These are phyloP conservation scores for Penicillium sp. DNA, from an alignment of 2,329 filamentous ascomycete genomes.

Conservation along the genomic window DNA sequence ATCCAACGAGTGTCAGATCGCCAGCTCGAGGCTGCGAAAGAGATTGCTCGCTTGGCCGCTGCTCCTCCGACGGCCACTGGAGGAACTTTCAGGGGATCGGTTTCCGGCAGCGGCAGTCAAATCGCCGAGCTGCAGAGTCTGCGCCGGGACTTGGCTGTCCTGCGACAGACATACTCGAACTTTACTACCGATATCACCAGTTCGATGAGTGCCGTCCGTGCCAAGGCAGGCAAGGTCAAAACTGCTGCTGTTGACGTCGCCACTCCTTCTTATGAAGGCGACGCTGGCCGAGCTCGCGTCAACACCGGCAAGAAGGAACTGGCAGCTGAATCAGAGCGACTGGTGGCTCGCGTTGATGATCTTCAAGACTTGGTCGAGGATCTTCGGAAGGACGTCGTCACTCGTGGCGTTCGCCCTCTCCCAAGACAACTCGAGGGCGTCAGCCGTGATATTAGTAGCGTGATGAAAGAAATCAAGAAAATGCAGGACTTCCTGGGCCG, in stretches of 20 bases:
- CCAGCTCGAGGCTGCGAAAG: slow-evolving; percentile 83
- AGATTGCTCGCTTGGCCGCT: slow-evolving; percentile 66
- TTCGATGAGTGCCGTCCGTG: slow-evolving; percentile 78
- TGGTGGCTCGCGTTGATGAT: slow-evolving; percentile 90
- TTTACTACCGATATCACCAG: slow-evolving; percentile 85
- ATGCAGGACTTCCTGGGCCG: slow-evolving; percentile 87
- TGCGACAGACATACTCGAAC: slow-evolving; percentile 87
- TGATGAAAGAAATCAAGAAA: slow-evolving; percentile 84
- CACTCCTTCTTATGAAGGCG: slow-evolving; percentile 68
- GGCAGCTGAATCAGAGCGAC: slow-evolving; percentile 78
- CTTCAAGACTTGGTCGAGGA: slow-evolving; percentile 97
- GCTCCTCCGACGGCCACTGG: slow-evolving; percentile 39
- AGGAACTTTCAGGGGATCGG: slow-evolving; percentile 26
- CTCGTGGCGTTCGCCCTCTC: slow-evolving; percentile 83
- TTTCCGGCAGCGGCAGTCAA: slow-evolving; percentile 54
- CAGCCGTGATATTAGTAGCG: slow-evolving; percentile 76
- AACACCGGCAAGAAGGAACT: slow-evolving; percentile 82
- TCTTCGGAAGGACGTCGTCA: slow-evolving; percentile 92
- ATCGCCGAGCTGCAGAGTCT: slow-evolving; percentile 75
- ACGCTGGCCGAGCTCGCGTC: slow-evolving; percentile 81
- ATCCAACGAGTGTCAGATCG: slow-evolving; percentile 85
- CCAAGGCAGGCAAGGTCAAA: slow-evolving; percentile 79
- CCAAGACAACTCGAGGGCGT: slow-evolving; percentile 86
- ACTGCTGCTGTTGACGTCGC: slow-evolving; percentile 65
- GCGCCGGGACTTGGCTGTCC: slow-evolving; percentile 80